Evolutionary conservation across 2,329 filamentous ascomycete species (phyloP).

Genomic region (Pseudopyricularia cyperi): DNA sequence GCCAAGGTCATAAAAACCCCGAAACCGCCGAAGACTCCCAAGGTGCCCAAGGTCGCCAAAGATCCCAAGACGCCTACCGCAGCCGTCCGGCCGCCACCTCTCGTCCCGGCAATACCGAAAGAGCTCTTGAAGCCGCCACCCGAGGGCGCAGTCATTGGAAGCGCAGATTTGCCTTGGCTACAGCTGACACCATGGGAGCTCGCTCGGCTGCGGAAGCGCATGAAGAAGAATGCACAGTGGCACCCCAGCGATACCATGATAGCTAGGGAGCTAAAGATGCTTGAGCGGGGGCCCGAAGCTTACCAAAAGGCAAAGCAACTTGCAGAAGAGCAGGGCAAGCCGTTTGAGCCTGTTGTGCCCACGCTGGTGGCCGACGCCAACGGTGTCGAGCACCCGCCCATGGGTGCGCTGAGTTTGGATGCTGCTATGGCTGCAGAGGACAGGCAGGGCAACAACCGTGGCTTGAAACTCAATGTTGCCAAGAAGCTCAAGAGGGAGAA

Average conservation of each 20-base stretch:
- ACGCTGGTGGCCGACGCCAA: constrained; percentile 31
- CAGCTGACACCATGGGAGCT: constrained; percentile 53
- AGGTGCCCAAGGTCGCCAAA: constrained; percentile 29
- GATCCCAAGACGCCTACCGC: constrained; percentile 12
- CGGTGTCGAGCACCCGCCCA: constrained; percentile 38
- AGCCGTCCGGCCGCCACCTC: constrained; percentile 7
- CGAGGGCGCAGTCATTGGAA: constrained; percentile 44
- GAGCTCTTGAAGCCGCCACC: constrained; percentile 41
- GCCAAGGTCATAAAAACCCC: constrained; percentile 31
- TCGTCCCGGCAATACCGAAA: constrained; percentile 16
- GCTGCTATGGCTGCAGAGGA: constrained; percentile 43
- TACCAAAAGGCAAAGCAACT: constrained; percentile 48
- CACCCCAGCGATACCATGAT: constrained; percentile 79
- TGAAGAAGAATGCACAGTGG: constrained; percentile 89
- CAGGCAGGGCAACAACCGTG: constrained; percentile 53
- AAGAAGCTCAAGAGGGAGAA: constrained; percentile 62
- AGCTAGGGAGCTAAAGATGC: constrained; percentile 57
- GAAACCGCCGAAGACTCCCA: constrained; percentile 16
- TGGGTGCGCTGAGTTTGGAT: constrained; percentile 46
- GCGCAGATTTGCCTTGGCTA: constrained; percentile 50
- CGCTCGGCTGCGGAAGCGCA: constrained; percentile 61
- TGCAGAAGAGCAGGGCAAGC: constrained; percentile 51
- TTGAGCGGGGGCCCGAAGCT: constrained; percentile 53
- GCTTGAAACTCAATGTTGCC: constrained; percentile 67
- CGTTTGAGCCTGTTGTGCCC: constrained; percentile 37